These are phyloP conservation scores for Ceratocystiopsis sp. DNA, from an alignment of 2,329 filamentous ascomycete species.

Conservation along the genomic window DNA sequence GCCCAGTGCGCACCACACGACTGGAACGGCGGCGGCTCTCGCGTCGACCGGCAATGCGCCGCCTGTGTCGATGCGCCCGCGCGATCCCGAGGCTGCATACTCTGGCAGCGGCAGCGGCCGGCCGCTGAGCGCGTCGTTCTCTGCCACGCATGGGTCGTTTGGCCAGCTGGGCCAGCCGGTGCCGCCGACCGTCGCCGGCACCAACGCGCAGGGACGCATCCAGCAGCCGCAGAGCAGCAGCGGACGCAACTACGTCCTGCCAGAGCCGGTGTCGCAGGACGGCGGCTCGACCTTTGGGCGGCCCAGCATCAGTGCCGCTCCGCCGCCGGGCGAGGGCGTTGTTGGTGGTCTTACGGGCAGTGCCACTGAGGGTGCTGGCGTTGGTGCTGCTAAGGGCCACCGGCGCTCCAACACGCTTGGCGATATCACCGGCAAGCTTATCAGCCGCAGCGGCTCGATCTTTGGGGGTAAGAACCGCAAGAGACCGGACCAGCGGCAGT, in stretches of 20 bases:
- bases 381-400: conserved; percentile 29
- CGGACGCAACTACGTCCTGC: conserved; percentile 52
- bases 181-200: conserved; percentile 71
- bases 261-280: conserved; percentile 44
- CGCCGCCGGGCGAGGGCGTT: conserved; percentile 6
- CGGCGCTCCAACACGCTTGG: conserved; percentile 61
- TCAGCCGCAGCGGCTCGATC: conserved; percentile 68
- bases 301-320: conserved; percentile 40
- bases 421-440: conserved; percentile 67
- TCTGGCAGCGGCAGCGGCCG: conserved; percentile 35
- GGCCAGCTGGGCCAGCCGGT: conserved; percentile 83
- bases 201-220: conserved; percentile 78
- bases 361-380: too few relatives aligned
- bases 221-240: conserved; percentile 52
- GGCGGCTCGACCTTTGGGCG: conserved; percentile 33
- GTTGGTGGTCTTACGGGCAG: too few relatives aligned
- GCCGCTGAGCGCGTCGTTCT: conserved; percentile 35
- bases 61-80: conserved; percentile 6
- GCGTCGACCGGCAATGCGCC: too few relatives aligned
- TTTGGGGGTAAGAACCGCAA: conserved; percentile 48
- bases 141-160: conserved; percentile 49
- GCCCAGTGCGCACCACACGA: conserved; percentile 29
- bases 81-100: conserved; percentile 36
- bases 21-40: conserved; percentile 17
- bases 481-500: conserved; percentile 23